Conservation (phyloP, 768 basidiomycete species). For the Exsudoporus frostii region DNA sequence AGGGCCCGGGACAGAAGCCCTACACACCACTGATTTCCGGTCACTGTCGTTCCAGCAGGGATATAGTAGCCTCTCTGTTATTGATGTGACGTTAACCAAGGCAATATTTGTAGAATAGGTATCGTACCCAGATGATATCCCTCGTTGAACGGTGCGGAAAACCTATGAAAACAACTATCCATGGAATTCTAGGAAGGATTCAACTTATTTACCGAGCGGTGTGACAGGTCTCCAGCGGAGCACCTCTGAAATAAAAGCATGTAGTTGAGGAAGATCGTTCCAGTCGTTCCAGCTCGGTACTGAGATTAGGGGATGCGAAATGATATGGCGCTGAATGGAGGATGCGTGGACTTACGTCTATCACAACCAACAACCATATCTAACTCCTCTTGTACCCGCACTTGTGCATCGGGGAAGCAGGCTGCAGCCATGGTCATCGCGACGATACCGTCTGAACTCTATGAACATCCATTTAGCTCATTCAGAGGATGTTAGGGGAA, state of each 20-base stretch:
- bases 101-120: constrained; percentile 20
- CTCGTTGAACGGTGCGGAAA: constrained; percentile 61
- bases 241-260: constrained; percentile 37
- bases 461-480: background rate
- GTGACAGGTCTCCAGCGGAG: constrained; percentile 38
- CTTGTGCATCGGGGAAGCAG: constrained; percentile 49
- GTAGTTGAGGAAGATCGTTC: constrained; percentile 33
- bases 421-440: constrained; percentile 52
- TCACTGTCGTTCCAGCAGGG: constrained; percentile 22
- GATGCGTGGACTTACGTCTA: constrained; percentile 12
- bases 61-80: constrained; percentile 20
- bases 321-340: background rate
- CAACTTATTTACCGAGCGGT: constrained; percentile 18
- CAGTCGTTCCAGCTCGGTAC: constrained; percentile 38
- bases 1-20: background rate
- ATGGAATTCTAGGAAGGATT: no score
- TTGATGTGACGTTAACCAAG: constrained; percentile 9
- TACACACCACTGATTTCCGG: constrained; percentile 21
- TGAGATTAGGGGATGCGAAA: constrained; percentile 3
- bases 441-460: constrained; percentile 26
- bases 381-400: constrained; percentile 49
- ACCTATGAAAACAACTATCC: constrained; percentile 18
- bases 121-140: constrained; percentile 57
- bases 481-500: background rate
- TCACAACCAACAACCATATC: constrained; percentile 47